Evolutionary conservation across 345 rosid species (phyloP).

Genomic region (Gossypioides kirkii): DNA sequence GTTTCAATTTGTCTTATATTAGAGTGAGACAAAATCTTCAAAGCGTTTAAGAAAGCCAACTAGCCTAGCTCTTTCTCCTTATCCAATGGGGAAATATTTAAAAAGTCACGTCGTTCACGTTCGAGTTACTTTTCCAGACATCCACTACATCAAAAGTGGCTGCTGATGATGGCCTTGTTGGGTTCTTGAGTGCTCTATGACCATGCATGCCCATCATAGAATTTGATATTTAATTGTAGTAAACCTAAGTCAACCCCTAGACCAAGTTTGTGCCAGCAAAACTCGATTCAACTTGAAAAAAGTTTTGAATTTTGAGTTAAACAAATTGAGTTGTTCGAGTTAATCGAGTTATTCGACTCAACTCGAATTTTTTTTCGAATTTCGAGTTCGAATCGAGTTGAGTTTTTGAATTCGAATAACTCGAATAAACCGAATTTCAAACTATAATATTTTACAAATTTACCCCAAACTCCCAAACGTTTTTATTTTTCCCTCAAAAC

Average conservation of each 20-base stretch:
- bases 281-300: too few relatives aligned
- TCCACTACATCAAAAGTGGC: conserved; percentile 3
- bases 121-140: background rate
- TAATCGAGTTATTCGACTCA: too few relatives aligned
- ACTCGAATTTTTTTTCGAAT: too few relatives aligned
- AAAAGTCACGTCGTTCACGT: background rate
- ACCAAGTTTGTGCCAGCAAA: background rate
- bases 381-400: too few relatives aligned
- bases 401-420: too few relatives aligned
- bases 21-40: background rate
- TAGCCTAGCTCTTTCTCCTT: background rate
- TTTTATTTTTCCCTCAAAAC: too few relatives aligned
- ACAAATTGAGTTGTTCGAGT: too few relatives aligned
- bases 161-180: conserved; percentile 2
- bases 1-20: background rate
- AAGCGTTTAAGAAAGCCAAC: background rate
- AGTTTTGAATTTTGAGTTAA: too few relatives aligned
- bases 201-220: background rate
- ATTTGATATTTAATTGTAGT: background rate
- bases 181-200: background rate
- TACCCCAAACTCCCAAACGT: too few relatives aligned
- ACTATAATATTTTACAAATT: too few relatives aligned
- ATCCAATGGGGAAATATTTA: background rate
- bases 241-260: background rate
- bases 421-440: too few relatives aligned